These are phyloP conservation scores for Helicocarpus griseus DNA, from an alignment of 2,329 filamentous ascomycete genomes.

Conservation along the genomic window DNA sequence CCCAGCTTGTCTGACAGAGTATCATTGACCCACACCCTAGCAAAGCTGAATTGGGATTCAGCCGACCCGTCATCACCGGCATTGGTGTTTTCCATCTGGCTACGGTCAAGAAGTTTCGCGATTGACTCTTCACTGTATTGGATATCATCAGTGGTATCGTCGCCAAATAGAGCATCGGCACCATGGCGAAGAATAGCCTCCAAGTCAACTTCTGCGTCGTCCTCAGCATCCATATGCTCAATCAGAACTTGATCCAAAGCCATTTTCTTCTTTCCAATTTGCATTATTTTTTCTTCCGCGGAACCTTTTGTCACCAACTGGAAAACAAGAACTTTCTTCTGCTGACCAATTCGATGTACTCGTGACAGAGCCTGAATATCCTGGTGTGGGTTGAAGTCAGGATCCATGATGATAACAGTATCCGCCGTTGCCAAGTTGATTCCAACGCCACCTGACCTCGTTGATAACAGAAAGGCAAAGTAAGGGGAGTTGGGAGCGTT, in stretches of 20 bases:
- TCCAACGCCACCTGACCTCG: constrained; percentile 87
- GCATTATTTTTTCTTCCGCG: constrained; percentile 91
- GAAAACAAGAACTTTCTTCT: constrained; percentile 90
- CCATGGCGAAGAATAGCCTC: constrained; percentile 84
- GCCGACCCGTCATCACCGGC: constrained; percentile 54
- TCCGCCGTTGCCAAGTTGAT: constrained; percentile 97
- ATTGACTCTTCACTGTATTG: constrained; percentile 71
- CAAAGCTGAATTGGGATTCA: constrained; percentile 79
- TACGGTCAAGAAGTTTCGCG: constrained; percentile 85
- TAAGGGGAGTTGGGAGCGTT: constrained; percentile 74
- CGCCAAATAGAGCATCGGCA: constrained; percentile 74
- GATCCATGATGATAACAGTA: constrained; percentile 94
- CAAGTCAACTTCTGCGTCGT: constrained; percentile 67
- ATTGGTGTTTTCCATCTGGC: constrained; percentile 63
- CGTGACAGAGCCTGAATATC: constrained; percentile 92
- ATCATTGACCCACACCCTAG: constrained; percentile 85
- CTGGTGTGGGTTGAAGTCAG: constrained; percentile 96
- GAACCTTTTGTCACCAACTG: constrained; percentile 84
- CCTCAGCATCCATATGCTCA: constrained; percentile 78
- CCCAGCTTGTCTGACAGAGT: constrained; percentile 57
- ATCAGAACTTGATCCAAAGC: constrained; percentile 91
- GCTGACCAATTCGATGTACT: constrained; percentile 92
- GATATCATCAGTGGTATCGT: constrained; percentile 61
- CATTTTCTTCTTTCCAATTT: constrained; percentile 93
- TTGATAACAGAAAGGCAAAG: constrained; percentile 89